Conservation (phyloP, 2,329 filamentous ascomycete genomes). For the Colletotrichum tofieldiae region DNA sequence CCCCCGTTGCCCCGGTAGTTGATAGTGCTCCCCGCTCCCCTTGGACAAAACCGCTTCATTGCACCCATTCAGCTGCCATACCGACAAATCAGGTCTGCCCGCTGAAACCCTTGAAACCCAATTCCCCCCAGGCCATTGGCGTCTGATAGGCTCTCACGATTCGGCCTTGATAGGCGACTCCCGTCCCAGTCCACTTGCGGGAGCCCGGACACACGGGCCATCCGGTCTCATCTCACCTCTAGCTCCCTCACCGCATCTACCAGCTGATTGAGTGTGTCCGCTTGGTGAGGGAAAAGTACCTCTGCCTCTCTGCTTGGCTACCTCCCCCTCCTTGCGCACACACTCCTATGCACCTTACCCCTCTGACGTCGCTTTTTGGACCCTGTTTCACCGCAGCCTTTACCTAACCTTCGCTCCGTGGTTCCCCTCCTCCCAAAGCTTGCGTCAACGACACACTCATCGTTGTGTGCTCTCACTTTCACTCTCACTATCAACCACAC, state of each 20-base stretch:
- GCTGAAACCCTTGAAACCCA: conserved; percentile 2
- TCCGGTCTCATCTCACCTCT: conserved; percentile 33
- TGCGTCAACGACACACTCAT: conserved; percentile 24
- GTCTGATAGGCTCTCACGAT: conserved; percentile 9
- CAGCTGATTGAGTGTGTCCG: conserved; percentile 7
- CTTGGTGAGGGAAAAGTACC: conserved; percentile 22
- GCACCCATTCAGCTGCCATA: not conserved
- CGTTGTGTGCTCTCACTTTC: not conserved
- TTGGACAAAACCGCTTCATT: not conserved
- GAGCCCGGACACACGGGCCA: conserved; percentile 37
- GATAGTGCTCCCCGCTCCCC: conserved; percentile 2
- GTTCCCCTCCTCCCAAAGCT: conserved; percentile 39
- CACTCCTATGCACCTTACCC: conserved; percentile 27
- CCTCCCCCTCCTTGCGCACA: conserved; percentile 8
- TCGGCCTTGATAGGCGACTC: conserved; percentile 2
- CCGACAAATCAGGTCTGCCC: conserved; percentile 9
- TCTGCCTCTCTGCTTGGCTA: conserved; percentile 5
- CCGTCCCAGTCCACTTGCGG: conserved; percentile 31
- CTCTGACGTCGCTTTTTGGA: conserved; percentile 39
- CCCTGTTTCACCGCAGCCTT: conserved; percentile 34
- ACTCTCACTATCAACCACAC: conserved; percentile 1
- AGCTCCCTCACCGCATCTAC: conserved; percentile 28
- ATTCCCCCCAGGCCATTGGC: not conserved
- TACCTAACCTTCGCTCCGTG: conserved; percentile 22
- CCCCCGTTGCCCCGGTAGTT: not conserved